Evolutionary conservation across 2,329 filamentous ascomycete genomes (phyloP), one percentile per base, ranked within the genome.

Genomic region (Periconia digitata): DNA sequence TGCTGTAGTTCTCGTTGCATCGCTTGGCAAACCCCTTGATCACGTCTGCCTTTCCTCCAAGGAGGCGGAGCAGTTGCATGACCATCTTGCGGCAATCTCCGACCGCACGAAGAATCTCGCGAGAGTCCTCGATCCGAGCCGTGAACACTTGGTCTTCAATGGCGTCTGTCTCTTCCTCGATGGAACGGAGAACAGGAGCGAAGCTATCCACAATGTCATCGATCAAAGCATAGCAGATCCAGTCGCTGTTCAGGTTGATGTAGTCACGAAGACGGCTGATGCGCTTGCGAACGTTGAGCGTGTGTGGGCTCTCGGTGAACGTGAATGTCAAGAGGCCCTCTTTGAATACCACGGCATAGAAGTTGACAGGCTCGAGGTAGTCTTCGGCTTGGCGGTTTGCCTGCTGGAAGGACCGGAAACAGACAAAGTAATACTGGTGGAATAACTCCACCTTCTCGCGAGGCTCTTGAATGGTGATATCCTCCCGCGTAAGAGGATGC

Each of bases 401-500:
- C 46, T 92, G 87, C 59, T 84, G 88, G 77, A 97, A 99, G 2
- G 92, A 96, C 44, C 92, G 85, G 81, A 97, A 99, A 71, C 90
- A 95, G 43, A 96, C 90, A 71, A 99, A 97, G 74, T 99, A 99
- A 76, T 99, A 99, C 36, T 91, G 90, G 20, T 90, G 89, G 75
- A 99, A 99, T 20, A 99, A 81, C 73, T 99, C 94, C 47, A 99
- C 96, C 78, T 99, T 99, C 75, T 99, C 94, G 37, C 94, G 91
- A 10, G 92, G 88, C 74, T 99, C 94, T 69, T 96, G 91, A 0
- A 90, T 95, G 51, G 87, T 86, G 59, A 99, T 96, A 77, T 99
- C 94, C 72, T 99, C 94, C 34, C 92, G 89, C 0, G 94, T 99
- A 71, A 99, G 77, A 27, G 92, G 92, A 72, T 99, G 94, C 46